Conservation (phyloP, 805 yeast species). For the Sugiyamaella qingdaonensis region DNA sequence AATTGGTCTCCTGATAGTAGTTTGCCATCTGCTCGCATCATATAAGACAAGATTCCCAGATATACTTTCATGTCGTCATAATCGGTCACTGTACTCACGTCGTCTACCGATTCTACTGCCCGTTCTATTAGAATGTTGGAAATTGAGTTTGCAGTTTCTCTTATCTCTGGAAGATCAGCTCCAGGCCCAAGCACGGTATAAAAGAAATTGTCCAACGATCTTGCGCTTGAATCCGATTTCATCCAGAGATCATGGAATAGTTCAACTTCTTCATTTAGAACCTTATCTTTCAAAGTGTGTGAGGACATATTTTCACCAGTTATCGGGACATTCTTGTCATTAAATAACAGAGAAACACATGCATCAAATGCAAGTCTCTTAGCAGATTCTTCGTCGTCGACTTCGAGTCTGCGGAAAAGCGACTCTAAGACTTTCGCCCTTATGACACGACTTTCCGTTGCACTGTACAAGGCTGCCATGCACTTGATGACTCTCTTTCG, state of each 20-base stretch:
- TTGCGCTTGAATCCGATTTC: neutral
- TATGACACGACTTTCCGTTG: conserved; percentile 14
- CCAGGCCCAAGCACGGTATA: neutral
- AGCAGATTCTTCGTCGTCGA: conserved; percentile 56
- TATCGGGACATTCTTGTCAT: conserved; percentile 38
- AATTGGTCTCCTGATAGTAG: conserved; percentile 8
- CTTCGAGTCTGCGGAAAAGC: conserved; percentile 55
- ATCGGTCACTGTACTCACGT: neutral
- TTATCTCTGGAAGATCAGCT: neutral
- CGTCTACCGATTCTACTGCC: neutral
- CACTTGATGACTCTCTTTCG: conserved; percentile 58
- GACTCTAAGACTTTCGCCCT: conserved; percentile 46
- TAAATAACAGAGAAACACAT: conserved; percentile 22
- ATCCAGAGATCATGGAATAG: neutral
- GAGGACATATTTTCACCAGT: conserved; percentile 40
- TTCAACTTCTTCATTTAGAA: neutral
- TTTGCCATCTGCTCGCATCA: conserved; percentile 7
- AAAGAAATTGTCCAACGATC: neutral
- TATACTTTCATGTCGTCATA: neutral
- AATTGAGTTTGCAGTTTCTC: neutral
- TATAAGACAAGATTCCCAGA: neutral
- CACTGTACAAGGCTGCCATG: conserved; percentile 11
- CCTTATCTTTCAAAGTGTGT: conserved; percentile 6
- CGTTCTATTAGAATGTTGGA: neutral
- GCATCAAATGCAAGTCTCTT: neutral